phyloP scores from a whole-genome alignment of 2,329 filamentous ascomycete genomes.

The Domatiomyces globalis region DNA sequence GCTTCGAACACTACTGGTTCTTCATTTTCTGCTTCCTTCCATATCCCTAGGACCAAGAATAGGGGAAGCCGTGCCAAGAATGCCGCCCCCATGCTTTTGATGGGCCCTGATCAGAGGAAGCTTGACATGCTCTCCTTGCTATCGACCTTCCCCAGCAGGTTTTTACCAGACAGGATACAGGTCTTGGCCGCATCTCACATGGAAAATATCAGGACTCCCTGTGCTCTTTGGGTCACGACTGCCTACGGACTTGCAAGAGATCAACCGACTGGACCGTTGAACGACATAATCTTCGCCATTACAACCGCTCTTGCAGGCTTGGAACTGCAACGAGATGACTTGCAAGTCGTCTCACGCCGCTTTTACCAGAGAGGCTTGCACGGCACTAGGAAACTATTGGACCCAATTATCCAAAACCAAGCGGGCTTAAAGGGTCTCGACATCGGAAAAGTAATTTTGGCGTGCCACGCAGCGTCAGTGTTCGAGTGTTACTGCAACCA shows the following conservation, averaged over 20 bases:
- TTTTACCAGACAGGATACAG: slow-evolving; percentile 3
- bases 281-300: slow-evolving; percentile 1
- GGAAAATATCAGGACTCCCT: slow-evolving; percentile 3
- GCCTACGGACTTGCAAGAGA: slow-evolving; percentile 1
- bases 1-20: no score
- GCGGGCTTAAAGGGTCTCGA: not conserved
- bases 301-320: slow-evolving; percentile 1
- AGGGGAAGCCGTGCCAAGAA: not conserved
- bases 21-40: not conserved
- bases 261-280: slow-evolving; percentile 2
- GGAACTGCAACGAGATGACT: slow-evolving; percentile 1
- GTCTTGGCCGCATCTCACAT: not conserved
- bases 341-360: slow-evolving; percentile 1
- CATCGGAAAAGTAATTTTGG: not conserved
- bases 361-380: slow-evolving; percentile 3
- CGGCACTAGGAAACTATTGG: slow-evolving; percentile 2
- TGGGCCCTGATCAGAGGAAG: not conserved
- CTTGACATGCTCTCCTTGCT: slow-evolving; percentile 2
- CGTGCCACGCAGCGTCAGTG: slow-evolving; percentile 8
- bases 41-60: not conserved
- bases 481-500: slow-evolving; percentile 4
- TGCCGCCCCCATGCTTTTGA: not conserved
- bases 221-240: slow-evolving; percentile 7
- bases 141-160: not conserved
- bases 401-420: not conserved